Evolutionary conservation across 495 filamentous ascomycete species (phyloP).

Genomic region (Tirmania nivea): DNA sequence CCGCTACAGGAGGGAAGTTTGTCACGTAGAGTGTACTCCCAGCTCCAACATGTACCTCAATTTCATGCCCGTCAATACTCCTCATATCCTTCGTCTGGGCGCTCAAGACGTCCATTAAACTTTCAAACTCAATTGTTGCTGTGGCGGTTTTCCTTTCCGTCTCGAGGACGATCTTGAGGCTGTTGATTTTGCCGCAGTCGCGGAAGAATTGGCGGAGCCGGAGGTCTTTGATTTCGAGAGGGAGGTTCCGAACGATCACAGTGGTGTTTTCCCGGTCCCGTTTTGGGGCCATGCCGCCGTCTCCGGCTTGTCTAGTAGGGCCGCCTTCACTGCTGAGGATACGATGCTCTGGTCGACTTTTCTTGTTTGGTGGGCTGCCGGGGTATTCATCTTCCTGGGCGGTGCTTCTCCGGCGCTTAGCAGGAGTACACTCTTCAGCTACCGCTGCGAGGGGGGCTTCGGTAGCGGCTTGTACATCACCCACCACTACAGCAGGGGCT

Average conservation of each 20-base stretch:
- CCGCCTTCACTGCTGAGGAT: conserved; percentile 6
- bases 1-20: conserved; percentile 71
- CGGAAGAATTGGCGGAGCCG: conserved; percentile 73
- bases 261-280: conserved; percentile 81
- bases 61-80: conserved; percentile 41
- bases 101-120: conserved; percentile 51
- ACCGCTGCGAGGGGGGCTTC: background rate
- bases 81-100: conserved; percentile 67
- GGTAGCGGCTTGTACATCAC: background rate
- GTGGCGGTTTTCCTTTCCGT: conserved; percentile 35
- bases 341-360: conserved; percentile 30
- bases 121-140: conserved; percentile 68
- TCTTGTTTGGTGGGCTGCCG: conserved; percentile 32
- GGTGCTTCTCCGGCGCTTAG: conserved; percentile 33
- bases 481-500: background rate
- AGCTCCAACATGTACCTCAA: conserved; percentile 49
- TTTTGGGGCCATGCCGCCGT: conserved; percentile 27
- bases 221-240: conserved; percentile 41
- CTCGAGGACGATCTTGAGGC: conserved; percentile 39
- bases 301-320: background rate
- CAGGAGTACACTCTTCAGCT: background rate
- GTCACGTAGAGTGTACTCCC: conserved; percentile 68
- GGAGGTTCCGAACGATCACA: conserved; percentile 57
- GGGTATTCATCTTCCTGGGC: conserved; percentile 36
- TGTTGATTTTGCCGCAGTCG: conserved; percentile 66